Evolutionary conservation across 352 stramenopile species (phyloP).

Genomic region (Pythium angustatum): DNA sequence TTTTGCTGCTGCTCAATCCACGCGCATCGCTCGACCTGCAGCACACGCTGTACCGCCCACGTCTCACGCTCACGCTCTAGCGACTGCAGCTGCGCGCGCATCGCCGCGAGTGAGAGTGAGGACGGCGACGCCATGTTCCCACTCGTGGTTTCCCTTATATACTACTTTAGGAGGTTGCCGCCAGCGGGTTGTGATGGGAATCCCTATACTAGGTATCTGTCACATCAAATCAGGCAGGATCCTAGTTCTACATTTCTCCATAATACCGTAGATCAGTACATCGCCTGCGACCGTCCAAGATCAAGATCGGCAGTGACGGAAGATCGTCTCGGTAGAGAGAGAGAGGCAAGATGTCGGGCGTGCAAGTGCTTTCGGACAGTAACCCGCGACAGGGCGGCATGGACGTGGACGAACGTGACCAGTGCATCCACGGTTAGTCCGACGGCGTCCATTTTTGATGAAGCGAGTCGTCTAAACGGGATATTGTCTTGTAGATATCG

Average conservation of each 20-base stretch:
- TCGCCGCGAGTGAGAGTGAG: constrained; percentile 14
- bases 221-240: background rate
- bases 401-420: constrained; percentile 73
- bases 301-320: no score
- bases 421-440: constrained; percentile 72
- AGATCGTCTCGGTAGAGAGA: no score
- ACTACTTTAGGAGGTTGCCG: no score
- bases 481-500: constrained; percentile 59
- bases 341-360: constrained; percentile 38
- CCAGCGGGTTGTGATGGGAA: no score
- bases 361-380: constrained; percentile 70
- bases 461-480: background rate
- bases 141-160: no score
- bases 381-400: constrained; percentile 80
- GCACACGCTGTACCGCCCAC: background rate
- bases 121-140: no score
- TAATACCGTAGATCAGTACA: background rate
- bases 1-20: constrained; percentile 18
- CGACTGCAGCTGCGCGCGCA: constrained; percentile 17
- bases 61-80: constrained; percentile 16
- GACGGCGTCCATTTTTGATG: background rate
- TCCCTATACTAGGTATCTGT: background rate
- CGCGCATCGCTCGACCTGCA: background rate
- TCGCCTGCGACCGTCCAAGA: constrained; percentile 2
- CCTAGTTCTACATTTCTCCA: no score